These are phyloP conservation scores for Clitoria ternatea DNA, from an alignment of 306 rosid species.

Conservation along the genomic window DNA sequence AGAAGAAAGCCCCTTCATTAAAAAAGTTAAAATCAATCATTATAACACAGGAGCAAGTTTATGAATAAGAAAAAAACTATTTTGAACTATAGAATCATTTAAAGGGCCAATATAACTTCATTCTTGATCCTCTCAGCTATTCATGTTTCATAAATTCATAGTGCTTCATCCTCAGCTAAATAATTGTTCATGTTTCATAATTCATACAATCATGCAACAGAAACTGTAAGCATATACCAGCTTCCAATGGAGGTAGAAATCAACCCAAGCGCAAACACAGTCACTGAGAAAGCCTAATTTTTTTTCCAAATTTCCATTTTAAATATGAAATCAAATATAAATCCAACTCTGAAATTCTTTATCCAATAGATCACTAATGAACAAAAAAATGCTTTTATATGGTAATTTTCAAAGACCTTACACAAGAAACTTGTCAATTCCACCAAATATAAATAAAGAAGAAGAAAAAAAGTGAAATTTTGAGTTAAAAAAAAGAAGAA, in stretches of 20 bases:
- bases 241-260: neutral
- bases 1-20: conserved; percentile 44
- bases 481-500: neutral
- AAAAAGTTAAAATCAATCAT: conserved; percentile 24
- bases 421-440: neutral
- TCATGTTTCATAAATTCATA: too few relatives aligned
- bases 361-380: neutral
- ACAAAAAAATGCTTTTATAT: neutral
- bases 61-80: neutral
- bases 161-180: neutral
- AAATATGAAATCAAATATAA: neutral
- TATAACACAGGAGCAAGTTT: neutral
- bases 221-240: neutral
- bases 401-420: neutral
- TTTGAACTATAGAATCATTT: neutral
- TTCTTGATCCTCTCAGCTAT: neutral
- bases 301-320: neutral
- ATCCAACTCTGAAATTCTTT: neutral
- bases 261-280: neutral
- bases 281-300: neutral
- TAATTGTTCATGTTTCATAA: neutral
- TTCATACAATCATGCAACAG: neutral
- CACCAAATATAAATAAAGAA: neutral
- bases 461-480: neutral
- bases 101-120: neutral